Percentiles rank a stretch among this genome's conserved stretches.
Conservation (phyloP, 495 filamentous ascomycete species). For the Friedmanniomyces simplex region DNA sequence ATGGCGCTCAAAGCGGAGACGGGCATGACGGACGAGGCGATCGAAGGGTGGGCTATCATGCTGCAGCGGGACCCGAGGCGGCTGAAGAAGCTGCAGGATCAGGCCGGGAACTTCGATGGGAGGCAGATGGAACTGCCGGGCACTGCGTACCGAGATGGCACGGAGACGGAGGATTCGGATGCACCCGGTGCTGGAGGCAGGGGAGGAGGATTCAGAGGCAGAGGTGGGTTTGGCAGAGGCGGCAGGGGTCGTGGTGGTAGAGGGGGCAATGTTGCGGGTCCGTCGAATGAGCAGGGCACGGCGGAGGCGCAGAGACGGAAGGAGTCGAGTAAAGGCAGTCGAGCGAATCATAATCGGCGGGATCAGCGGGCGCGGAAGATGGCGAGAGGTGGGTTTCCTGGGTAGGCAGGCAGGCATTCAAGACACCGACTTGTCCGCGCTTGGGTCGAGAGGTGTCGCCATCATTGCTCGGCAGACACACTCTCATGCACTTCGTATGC, state of each 20-base stretch:
- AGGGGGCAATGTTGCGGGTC: conserved; percentile 48
- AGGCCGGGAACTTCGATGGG: conserved; percentile 40
- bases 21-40: conserved; percentile 83
- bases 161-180: conserved; percentile 36
- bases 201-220: conserved; percentile 36
- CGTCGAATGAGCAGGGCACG: conserved; percentile 47
- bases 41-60: conserved; percentile 93
- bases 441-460: neutral
- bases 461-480: no score
- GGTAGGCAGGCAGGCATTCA: conserved; percentile 4
- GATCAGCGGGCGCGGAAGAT: conserved; percentile 38
- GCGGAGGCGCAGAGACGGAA: conserved; percentile 46
- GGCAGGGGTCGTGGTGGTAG: conserved; percentile 41
- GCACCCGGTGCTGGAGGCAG: conserved; percentile 28
- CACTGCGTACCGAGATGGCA: conserved; percentile 51
- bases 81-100: conserved; percentile 53
- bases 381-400: conserved; percentile 35
- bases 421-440: no score
- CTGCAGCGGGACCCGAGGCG: conserved; percentile 57
- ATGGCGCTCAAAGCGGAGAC: conserved; percentile 60
- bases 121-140: conserved; percentile 49
- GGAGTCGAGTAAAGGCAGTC: conserved; percentile 48
- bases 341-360: conserved; percentile 36
- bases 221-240: conserved; percentile 19
- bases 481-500: no score